Evolutionary conservation across 179 eudicot species (phyloP), one percentile per base, ranked within the genome.

Genomic region (Amaranthus tricolor): DNA sequence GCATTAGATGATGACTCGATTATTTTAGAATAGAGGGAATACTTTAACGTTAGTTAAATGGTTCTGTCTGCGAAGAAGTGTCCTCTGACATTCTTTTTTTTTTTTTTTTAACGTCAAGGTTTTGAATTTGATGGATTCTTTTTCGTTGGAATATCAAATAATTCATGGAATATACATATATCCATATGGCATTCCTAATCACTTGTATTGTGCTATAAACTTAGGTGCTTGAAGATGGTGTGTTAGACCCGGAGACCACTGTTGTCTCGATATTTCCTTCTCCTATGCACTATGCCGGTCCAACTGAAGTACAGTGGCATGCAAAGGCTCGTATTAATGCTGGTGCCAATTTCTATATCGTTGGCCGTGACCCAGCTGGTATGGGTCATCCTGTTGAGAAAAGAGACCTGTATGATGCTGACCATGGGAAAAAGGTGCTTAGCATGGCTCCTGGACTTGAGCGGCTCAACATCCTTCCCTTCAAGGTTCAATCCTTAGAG

Each of bases 251-350:
- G 50, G 97, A 92, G 81, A 92, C 92, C 8, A 92, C 97, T 51
- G 97, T 92, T 47, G 97, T 94, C 8, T 90, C 98, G 64, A 94
- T 94, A 80, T 94, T 94, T 77, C 98, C 98, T 47, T 92, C 98
- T 65, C 97, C 98, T 6, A 94, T 92, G 98, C 98, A 86, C 85
- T 94, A 94, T 83, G 97, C 98, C 64, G 97, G 97, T 47, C 98
- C 98, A 40, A 94, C 97, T 59, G 97, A 94, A 86, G 98, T 94
- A 51, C 98, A 94, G 76, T 94, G 98, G 98, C 98, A 94, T 74
- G 98, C 98, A 68, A 94, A 94, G 82, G 96, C 98, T 57, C 92
- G 98, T 52, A 92, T 94, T 4, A 94, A 94, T 85, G 97, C 98
- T 5, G 98, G 98, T 21, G 98, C 98, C 49, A 92, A 94, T 81